A percentile compares a stretch with the other conserved stretches of the same genome.
These are phyloP conservation scores for Chlorella vulgaris DNA, from an alignment of 139 green algal genomes.

Conservation along the genomic window DNA sequence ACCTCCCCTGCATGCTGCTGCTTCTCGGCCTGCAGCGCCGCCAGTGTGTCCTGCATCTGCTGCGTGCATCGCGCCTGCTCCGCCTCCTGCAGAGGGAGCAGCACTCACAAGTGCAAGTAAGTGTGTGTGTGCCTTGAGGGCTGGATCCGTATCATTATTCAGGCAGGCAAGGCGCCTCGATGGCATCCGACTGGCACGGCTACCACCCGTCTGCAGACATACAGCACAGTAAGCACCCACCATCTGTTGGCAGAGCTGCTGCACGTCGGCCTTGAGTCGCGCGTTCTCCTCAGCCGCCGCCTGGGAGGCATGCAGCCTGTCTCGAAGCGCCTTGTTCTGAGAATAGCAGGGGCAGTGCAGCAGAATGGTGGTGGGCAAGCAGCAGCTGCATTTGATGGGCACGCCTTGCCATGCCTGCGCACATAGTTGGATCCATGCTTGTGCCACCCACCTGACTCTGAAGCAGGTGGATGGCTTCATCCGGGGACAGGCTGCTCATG, in stretches of 20 bases:
- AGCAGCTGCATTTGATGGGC: no score
- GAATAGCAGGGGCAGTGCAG: no score
- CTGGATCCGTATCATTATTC: no score
- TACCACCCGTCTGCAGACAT: background rate
- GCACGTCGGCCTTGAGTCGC: conserved; percentile 5
- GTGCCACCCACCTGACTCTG: conserved; percentile 25
- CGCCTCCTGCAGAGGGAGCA: conserved; percentile 1
- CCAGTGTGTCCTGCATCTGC: conserved; percentile 25
- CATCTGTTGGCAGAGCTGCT: conserved; percentile 24
- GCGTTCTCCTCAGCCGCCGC: conserved; percentile 21
- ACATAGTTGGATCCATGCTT: no score
- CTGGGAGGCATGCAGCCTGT: conserved; percentile 25
- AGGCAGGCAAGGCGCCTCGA: no score
- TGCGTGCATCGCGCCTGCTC: conserved; percentile 7
- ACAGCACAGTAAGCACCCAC: background rate
- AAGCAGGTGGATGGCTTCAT: conserved; percentile 28
- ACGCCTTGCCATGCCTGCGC: no score
- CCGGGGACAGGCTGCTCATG: conserved; percentile 15
- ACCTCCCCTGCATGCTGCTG: background rate
- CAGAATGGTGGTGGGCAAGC: no score
- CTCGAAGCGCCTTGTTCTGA: conserved; percentile 34
- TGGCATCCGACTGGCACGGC: no score
- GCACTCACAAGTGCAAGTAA: no score
- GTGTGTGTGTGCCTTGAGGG: no score
- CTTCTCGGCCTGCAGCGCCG: background rate